Conservation (phyloP, 1,284 basidiomycete genomes). For the Anthracocystis setariae region DNA sequence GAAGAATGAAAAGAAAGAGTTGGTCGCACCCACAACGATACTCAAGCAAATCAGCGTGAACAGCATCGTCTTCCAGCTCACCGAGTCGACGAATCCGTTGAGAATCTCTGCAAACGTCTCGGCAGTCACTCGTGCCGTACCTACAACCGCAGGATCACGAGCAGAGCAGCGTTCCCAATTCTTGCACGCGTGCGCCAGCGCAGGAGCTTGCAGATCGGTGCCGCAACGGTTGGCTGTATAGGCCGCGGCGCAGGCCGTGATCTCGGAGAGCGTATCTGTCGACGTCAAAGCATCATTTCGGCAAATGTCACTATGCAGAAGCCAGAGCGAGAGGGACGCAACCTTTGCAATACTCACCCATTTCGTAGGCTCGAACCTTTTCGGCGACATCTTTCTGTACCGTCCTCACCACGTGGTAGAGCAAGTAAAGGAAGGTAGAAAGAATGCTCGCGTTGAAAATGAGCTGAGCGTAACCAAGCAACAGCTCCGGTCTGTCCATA, state of each 20-base stretch:
- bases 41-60: conserved; percentile 61
- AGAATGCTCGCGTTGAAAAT: conserved; percentile 91
- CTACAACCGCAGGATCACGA: conserved; percentile 87
- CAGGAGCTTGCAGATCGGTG: conserved; percentile 58
- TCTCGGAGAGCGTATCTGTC: conserved; percentile 58
- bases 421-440: conserved; percentile 83
- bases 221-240: conserved; percentile 61
- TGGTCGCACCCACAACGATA: conserved; percentile 63
- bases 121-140: conserved; percentile 87
- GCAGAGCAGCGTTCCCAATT: conserved; percentile 95
- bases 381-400: conserved; percentile 90
- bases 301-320: neutral
- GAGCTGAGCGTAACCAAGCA: conserved; percentile 76
- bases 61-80: conserved; percentile 93
- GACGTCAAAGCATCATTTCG: neutral
- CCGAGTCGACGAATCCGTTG: conserved; percentile 94
- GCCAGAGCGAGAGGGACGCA: no score
- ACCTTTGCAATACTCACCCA: conserved; percentile 74
- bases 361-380: conserved; percentile 85
- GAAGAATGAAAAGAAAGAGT: conserved; percentile 64
- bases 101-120: conserved; percentile 95
- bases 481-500: conserved; percentile 52
- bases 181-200: conserved; percentile 57
- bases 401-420: conserved; percentile 85
- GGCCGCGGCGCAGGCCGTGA: conserved; percentile 49